Percentiles rank a stretch among this genome's conserved stretches.
Conservation (phyloP, 2,329 filamentous ascomycete species). For the Ceratocystis cacaofunesta region DNA sequence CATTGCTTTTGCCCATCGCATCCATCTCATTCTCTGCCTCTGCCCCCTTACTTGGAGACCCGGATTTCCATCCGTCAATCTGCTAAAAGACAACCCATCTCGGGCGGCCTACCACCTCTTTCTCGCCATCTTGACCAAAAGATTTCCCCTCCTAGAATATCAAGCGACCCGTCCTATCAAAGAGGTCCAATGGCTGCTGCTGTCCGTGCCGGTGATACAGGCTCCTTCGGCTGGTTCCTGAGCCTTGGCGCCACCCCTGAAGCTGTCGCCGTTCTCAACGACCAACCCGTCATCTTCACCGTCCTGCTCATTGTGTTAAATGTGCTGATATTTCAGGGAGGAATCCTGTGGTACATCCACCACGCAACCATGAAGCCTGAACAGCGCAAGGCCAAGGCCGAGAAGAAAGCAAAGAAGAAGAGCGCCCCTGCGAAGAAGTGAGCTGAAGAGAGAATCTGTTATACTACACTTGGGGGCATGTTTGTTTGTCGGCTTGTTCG, state of each 20-base stretch:
- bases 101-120: neutral
- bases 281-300: conserved; percentile 44
- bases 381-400: conserved; percentile 40
- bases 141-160: neutral
- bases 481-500: neutral
- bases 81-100: neutral
- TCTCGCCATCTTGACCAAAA: neutral
- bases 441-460: conserved; percentile 6
- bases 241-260: conserved; percentile 42
- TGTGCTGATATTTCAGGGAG: conserved; percentile 31
- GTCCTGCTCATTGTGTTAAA: conserved; percentile 41
- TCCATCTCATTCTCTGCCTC: neutral
- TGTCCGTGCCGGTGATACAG: conserved; percentile 20
- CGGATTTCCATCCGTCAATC: neutral
- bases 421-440: conserved; percentile 12
- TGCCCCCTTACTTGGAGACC: neutral
- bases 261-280: conserved; percentile 45
- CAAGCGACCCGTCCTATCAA: neutral
- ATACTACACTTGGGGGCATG: neutral
- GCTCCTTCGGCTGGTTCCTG: conserved; percentile 42
- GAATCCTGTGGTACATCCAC: conserved; percentile 44
- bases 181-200: conserved; percentile 15
- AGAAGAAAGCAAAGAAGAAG: conserved; percentile 26
- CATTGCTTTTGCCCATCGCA: neutral
- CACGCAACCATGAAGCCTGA: conserved; percentile 45